Evolutionary conservation across 2,329 filamentous ascomycete genomes (phyloP), one percentile per base, ranked within the genome.

Genomic region (Fusarium tupiense): DNA sequence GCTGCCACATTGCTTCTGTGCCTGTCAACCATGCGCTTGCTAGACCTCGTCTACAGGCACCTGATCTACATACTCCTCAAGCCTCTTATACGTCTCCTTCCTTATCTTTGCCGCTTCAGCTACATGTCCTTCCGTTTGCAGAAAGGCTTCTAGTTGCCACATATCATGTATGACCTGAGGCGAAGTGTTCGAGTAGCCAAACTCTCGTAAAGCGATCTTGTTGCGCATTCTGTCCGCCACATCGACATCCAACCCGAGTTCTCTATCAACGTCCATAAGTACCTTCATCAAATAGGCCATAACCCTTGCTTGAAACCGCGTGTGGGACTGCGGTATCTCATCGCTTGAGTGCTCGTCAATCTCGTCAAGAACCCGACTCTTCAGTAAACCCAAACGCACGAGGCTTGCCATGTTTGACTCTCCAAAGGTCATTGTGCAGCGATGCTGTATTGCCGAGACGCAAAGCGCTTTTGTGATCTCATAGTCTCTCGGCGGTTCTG

Each of bases 391-490:
- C 3, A 69, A 35, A 1, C 68, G 56, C 12, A 67, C 41, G 5
- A 54, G 44, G 1, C 53, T 22, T 17, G 43, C 26, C 9, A 54
- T 58, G 1, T 38, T 61, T 4, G 61, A 41, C 11, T 67, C 61
- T 6, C 35, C 17, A 13, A 70, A 67, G 1, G 24, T 5, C 44
- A 71, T 44, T 17, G 61, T 66, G 26, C 50, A 57, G 33, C 69
- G 67, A 43, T 71, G 67, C 7, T 71, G 67, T 31, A 71, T 71
- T 4, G 67, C 69, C 9, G 67, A 70, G 20, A 71, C 10, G 7
- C 60, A 66, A 2, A 63, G 65, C 4, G 43, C 38, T 35, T 67
- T 71, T 14, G 69, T 43, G 6, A 66, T 43, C 19, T 71, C 33
- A 6, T 61, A 71, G 35, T 66, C 61, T 31, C 29, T 54, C 0